Percentiles rank a stretch among this genome's conserved stretches.
Conservation (phyloP, 306 rosid species). For the Dryas octopetala region DNA sequence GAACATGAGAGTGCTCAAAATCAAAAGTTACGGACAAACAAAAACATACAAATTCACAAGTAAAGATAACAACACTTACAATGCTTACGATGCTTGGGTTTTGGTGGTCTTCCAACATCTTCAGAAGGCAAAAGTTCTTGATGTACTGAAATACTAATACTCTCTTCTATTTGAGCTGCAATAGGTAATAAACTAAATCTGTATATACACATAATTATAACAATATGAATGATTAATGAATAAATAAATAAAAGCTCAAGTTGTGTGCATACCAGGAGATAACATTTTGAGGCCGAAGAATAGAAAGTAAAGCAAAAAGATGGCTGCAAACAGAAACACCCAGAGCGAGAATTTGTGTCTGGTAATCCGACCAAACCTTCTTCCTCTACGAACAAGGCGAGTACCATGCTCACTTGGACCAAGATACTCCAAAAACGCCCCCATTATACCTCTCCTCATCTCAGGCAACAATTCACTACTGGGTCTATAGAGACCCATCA, state of each 20-base stretch:
- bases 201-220: neutral
- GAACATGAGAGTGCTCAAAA: no score
- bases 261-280: slow-evolving; percentile 47
- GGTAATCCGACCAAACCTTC: slow-evolving; percentile 60
- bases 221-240: slow-evolving; percentile 1
- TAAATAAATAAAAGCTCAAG: neutral
- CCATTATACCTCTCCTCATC: slow-evolving; percentile 43
- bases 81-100: slow-evolving; percentile 55
- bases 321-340: slow-evolving; percentile 43
- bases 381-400: slow-evolving; percentile 62
- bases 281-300: slow-evolving; percentile 55
- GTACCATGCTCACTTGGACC: slow-evolving; percentile 38
- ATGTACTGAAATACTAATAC: slow-evolving; percentile 14
- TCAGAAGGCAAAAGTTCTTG: slow-evolving; percentile 24
- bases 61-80: slow-evolving; percentile 47
- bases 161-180: slow-evolving; percentile 55
- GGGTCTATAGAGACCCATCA: slow-evolving; percentile 30
- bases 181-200: neutral
- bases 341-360: slow-evolving; percentile 49
- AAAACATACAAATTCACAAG: neutral
- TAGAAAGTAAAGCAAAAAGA: slow-evolving; percentile 49
- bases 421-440: slow-evolving; percentile 5
- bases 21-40: no score
- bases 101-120: slow-evolving; percentile 38
- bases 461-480: slow-evolving; percentile 46